Conservation (phyloP, 2,329 filamentous ascomycete species). For the Coniochaeta hoffmannii region DNA sequence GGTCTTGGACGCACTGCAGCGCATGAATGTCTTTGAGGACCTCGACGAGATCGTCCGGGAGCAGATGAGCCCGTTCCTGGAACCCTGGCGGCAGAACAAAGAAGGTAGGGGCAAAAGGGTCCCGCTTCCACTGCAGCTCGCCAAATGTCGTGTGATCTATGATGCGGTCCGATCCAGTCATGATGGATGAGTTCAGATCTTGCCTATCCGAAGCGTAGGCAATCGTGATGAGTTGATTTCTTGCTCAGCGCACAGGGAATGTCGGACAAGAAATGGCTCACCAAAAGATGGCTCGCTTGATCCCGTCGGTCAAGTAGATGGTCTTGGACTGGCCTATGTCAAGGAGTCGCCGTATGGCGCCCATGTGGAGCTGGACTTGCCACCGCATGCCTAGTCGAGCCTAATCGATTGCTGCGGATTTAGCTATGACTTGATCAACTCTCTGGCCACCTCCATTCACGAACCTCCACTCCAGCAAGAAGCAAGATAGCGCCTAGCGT, state of each 20-base stretch:
- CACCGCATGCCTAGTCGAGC: slow-evolving; percentile 25
- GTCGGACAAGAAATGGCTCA: slow-evolving; percentile 8
- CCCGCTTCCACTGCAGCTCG: slow-evolving; percentile 31
- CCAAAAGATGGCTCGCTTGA: slow-evolving; percentile 39
- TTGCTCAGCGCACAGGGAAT: background rate
- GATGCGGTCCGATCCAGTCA: slow-evolving; percentile 30
- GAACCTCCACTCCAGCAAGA: slow-evolving; percentile 32
- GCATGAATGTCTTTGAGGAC: slow-evolving; percentile 30
- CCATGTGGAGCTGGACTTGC: slow-evolving; percentile 35
- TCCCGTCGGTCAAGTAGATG: slow-evolving; percentile 25
- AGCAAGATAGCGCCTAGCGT: slow-evolving; percentile 34
- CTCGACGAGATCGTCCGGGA: slow-evolving; percentile 24
- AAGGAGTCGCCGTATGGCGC: slow-evolving; percentile 27
- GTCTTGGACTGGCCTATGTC: slow-evolving; percentile 19
- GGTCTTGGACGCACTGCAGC: slow-evolving; percentile 29
- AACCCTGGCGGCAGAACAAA: slow-evolving; percentile 28
- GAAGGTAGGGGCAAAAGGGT: slow-evolving; percentile 19
- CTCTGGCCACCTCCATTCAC: slow-evolving; percentile 7
- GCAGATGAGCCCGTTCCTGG: slow-evolving; percentile 11
- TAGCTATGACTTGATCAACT: slow-evolving; percentile 4
- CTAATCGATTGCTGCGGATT: slow-evolving; percentile 13
- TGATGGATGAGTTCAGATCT: slow-evolving; percentile 31
- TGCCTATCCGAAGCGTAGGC: slow-evolving; percentile 23
- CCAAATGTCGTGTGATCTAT: slow-evolving; percentile 31
- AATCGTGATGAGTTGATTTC: background rate